Evolutionary conservation across 768 basidiomycete genomes (phyloP).

Genomic region (Phaffia australis): DNA sequence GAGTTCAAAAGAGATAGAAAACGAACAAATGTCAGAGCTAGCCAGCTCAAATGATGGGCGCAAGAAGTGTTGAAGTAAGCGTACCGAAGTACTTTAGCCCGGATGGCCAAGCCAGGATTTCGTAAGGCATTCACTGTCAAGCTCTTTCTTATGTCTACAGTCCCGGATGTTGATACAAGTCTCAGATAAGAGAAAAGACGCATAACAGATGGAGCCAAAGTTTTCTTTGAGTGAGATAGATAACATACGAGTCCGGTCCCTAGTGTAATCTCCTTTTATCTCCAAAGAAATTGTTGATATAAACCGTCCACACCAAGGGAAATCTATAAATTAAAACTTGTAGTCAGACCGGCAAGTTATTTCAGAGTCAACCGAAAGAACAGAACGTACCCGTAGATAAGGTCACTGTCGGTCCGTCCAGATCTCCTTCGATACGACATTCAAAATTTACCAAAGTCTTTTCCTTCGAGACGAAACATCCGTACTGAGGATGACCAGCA

Average conservation of each 20-base stretch:
- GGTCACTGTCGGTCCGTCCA: conserved; percentile 12
- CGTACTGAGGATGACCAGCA: conserved; percentile 78
- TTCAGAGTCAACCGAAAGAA: not conserved
- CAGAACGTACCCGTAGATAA: not conserved
- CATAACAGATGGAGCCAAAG: not conserved
- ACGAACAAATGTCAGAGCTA: not conserved
- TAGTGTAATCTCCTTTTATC: conserved; percentile 63
- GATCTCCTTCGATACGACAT: conserved; percentile 20
- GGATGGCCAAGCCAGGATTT: conserved; percentile 13
- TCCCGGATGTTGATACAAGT: not conserved
- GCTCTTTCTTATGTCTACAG: conserved; percentile 23
- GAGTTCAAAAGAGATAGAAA: not conserved
- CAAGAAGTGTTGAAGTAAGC: not conserved
- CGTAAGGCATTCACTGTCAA: conserved; percentile 27
- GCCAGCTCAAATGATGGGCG: not conserved
- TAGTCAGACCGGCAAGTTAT: not conserved
- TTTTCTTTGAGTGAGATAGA: not conserved
- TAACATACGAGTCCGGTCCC: conserved; percentile 53
- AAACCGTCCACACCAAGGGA: conserved; percentile 85
- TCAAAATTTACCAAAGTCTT: conserved; percentile 85
- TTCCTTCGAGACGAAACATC: conserved; percentile 74
- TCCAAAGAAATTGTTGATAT: conserved; percentile 69
- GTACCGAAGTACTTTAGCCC: conserved; percentile 17
- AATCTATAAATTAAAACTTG: conserved; percentile 45
- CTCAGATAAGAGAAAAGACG: not conserved